phyloP scores from a whole-genome alignment of 768 basidiomycete genomes.

The Auriculariales sp. region DNA sequence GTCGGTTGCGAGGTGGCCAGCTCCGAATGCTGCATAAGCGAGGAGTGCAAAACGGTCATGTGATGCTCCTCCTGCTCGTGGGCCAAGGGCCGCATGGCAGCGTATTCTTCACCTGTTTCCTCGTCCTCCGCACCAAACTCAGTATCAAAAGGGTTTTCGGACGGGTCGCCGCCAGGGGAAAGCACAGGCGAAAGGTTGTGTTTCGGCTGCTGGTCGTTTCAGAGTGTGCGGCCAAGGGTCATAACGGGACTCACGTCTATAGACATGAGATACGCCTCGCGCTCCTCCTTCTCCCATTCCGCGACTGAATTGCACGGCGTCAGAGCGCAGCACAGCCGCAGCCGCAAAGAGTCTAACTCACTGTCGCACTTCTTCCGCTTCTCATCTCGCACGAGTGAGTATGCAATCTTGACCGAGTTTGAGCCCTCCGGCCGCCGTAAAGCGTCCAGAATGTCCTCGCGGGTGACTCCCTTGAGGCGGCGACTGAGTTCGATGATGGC shows the following conservation, averaged over 20 bases:
- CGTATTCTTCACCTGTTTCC: slow-evolving; percentile 38
- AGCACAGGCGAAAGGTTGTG: slow-evolving; percentile 53
- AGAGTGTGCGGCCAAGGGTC: slow-evolving; percentile 1
- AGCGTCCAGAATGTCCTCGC: slow-evolving; percentile 80
- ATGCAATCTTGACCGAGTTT: slow-evolving; percentile 93
- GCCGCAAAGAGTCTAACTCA: slow-evolving; percentile 29
- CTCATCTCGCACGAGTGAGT: slow-evolving; percentile 85
- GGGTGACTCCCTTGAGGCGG: slow-evolving; percentile 58
- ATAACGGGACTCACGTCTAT: slow-evolving; percentile 48
- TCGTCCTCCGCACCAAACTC: slow-evolving; percentile 47
- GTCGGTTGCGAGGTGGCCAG: slow-evolving; percentile 45
- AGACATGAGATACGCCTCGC: slow-evolving; percentile 62
- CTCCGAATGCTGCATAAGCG: slow-evolving; percentile 60
- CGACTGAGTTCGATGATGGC: slow-evolving; percentile 70
- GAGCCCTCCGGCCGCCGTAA: slow-evolving; percentile 70
- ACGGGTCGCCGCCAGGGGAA: slow-evolving; percentile 39
- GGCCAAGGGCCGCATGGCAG: slow-evolving; percentile 14
- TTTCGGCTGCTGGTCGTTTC: slow-evolving; percentile 34
- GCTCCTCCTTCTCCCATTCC: slow-evolving; percentile 71
- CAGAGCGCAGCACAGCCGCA: neutral
- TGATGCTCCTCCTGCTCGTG: slow-evolving; percentile 36
- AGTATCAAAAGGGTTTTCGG: slow-evolving; percentile 69
- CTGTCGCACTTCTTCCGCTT: slow-evolving; percentile 68
- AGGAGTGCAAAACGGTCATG: slow-evolving; percentile 83
- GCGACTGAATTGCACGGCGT: slow-evolving; percentile 38